Base-by-base conservation (phyloP, 495 filamentous ascomycete genomes). In the Chaetomium tenue region DNA sequence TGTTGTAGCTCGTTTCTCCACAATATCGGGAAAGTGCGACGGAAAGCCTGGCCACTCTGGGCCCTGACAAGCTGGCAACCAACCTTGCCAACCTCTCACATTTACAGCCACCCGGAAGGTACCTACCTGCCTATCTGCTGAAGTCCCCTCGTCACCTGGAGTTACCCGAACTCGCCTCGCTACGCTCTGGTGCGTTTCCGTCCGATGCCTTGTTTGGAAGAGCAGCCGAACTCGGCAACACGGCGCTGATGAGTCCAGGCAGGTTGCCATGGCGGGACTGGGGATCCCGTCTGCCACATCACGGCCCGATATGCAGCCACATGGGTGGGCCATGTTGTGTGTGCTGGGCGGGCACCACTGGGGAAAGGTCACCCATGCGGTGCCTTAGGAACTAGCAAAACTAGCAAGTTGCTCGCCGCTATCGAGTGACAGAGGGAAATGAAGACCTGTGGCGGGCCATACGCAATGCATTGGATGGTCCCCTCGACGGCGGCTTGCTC, bases 241-340 rank as follows among this genome's bases (percentile, higher is more conserved):
- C 46, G n/a, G 46, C 46, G 46, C n/a, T 23, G 46, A 23, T 22
- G 18, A 18, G n/a, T 25, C 28, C 58, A n/a, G 20, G 44, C 44
- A 58, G 44, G 18, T 15, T 60, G 26, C 58, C 58, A 51, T 37
- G 30, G 16, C 55, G 55, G 22, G 30, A 42, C 48, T 44, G 55
- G 55, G 52, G 50, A 46, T 59, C 63, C 58, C 40, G 63, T 60
- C 51, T 65, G 57, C 57, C 63, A 61, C 63, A 60, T 54, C 40
- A 56, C 63, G 63, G 63, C 57, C 63, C 50, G 58, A 61, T 22
- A 51, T 65, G 63, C 63, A 61, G 50, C 63, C 58, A 57, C 51
- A 57, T 60, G 33, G 46, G 18, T n/a, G 18, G 18, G 20, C n/a
- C 54, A 53, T 28, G 37, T 9, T 20, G 62, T 44, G 33, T n/a